Conservation (phyloP, 2,329 filamentous ascomycete genomes). For the Botrytis galanthina region DNA sequence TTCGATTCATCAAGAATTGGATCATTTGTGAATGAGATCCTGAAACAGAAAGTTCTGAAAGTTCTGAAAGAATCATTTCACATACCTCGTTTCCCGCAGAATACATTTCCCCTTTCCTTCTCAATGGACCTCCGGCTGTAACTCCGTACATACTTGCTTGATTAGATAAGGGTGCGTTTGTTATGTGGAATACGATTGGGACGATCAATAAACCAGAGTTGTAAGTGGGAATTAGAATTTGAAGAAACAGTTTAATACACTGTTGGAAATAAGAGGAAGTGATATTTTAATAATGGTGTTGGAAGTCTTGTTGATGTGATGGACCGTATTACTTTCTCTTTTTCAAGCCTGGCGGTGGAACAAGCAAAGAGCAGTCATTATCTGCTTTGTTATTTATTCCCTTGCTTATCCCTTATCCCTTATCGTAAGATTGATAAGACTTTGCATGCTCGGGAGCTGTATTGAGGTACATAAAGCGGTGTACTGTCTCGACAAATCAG, state of each 20-base stretch:
- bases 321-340: neutral
- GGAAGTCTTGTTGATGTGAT: neutral
- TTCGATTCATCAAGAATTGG: neutral
- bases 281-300: neutral
- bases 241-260: neutral
- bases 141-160: slow-evolving; percentile 9
- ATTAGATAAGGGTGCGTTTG: neutral
- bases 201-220: neutral
- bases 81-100: slow-evolving; percentile 33
- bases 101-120: slow-evolving; percentile 26
- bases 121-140: neutral
- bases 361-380: neutral
- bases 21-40: neutral
- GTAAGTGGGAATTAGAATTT: neutral
- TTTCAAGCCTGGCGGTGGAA: neutral
- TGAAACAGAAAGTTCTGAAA: neutral
- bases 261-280: neutral
- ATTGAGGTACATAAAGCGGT: neutral
- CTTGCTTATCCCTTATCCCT: slow-evolving; percentile 11
- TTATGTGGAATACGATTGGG: neutral
- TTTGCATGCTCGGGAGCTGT: neutral
- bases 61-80: slow-evolving; percentile 17
- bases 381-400: slow-evolving; percentile 14
- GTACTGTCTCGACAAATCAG: neutral
- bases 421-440: neutral